phyloP scores from a whole-genome alignment of 768 basidiomycete species.

The Suillus discolor region DNA sequence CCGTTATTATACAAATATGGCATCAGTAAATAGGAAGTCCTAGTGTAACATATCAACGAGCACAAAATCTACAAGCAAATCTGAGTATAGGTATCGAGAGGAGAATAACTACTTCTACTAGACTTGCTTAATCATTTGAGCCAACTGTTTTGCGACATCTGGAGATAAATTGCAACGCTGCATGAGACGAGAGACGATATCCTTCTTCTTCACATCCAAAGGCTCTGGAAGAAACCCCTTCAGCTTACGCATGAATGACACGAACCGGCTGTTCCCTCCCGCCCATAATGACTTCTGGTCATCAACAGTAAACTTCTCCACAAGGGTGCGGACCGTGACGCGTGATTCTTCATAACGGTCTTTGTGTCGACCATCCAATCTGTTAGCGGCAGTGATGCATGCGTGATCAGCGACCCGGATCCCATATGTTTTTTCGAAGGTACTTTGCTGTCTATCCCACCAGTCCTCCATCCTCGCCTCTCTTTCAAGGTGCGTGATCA shows the following conservation, averaged over 20 bases:
- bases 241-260: constrained; percentile 17
- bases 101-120: constrained; percentile 5
- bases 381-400: constrained; percentile 40
- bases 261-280: constrained; percentile 23
- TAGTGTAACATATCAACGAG: neutral
- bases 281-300: neutral
- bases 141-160: constrained; percentile 28
- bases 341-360: constrained; percentile 38
- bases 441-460: constrained; percentile 32
- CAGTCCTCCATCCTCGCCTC: constrained; percentile 36
- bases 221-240: constrained; percentile 17
- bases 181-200: constrained; percentile 22
- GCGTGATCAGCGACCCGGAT: constrained; percentile 37
- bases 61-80: neutral
- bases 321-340: constrained; percentile 23
- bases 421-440: constrained; percentile 25
- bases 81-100: neutral
- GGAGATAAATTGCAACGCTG: constrained; percentile 28
- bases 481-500: constrained; percentile 44
- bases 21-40: neutral
- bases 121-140: constrained; percentile 22
- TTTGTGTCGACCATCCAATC: constrained; percentile 28
- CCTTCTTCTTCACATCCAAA: constrained; percentile 16
- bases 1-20: neutral
- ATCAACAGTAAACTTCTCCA: constrained; percentile 14